Evolutionary conservation across 2,329 filamentous ascomycete species (phyloP).

Genomic region (Domatiomyces globalis): DNA sequence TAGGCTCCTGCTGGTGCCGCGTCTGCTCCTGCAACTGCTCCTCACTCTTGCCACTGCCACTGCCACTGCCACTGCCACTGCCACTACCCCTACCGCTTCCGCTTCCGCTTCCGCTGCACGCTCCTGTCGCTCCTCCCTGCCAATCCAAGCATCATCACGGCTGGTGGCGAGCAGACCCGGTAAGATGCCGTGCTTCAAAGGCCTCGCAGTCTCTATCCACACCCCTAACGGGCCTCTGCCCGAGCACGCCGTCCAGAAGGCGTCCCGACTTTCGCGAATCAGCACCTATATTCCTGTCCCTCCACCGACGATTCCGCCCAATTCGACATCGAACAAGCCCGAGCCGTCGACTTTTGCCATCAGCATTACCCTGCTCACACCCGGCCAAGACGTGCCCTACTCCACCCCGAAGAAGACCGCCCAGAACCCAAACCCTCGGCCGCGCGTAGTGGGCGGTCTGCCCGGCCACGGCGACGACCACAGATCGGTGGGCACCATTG

Average conservation of each 20-base stretch:
- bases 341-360: slow-evolving; percentile 96
- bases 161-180: background rate
- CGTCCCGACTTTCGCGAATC: slow-evolving; percentile 80
- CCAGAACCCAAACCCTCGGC: slow-evolving; percentile 64
- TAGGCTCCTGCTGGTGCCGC: background rate
- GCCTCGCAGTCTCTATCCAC: slow-evolving; percentile 96
- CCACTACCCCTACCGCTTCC: background rate
- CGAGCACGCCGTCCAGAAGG: slow-evolving; percentile 89
- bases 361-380: slow-evolving; percentile 87
- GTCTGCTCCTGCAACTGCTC: background rate
- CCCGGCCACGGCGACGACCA: slow-evolving; percentile 40
- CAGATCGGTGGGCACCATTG: slow-evolving; percentile 45
- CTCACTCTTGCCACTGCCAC: background rate
- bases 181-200: slow-evolving; percentile 91
- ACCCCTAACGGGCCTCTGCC: slow-evolving; percentile 63
- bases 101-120: background rate
- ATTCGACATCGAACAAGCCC: slow-evolving; percentile 56
- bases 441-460: slow-evolving; percentile 64
- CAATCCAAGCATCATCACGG: background rate
- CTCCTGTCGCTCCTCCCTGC: too few species aligned
- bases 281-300: slow-evolving; percentile 96
- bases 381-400: slow-evolving; percentile 79
- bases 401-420: slow-evolving; percentile 69
- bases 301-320: slow-evolving; percentile 57
- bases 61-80: background rate